Base-by-base conservation (phyloP, 495 filamentous ascomycete species). In the Penicillium subrubescens region DNA sequence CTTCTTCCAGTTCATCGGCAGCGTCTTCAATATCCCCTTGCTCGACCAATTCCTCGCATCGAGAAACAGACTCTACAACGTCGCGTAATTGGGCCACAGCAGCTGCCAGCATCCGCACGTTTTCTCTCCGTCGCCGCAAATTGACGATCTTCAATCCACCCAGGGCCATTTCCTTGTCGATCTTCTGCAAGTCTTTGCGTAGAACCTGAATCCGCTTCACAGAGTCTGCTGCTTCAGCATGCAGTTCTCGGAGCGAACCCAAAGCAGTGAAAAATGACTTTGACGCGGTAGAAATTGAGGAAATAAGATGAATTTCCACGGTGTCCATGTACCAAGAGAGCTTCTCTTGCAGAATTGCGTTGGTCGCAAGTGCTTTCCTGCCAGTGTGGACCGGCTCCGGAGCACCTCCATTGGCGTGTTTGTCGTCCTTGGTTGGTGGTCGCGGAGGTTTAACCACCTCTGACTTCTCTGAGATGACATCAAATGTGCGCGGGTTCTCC, bases 281-380 rank as follows among this genome's bases (percentile, higher is more conserved):
- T 1, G 94, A 97, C 1, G 96, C 95, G 0, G 89, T 93, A 2
- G 94, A 97, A 23, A 99, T 98, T 0, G 93, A 96, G 3, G 91
- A 93, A 61, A 99, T 98, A 10, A 99, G 83, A 73, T 99, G 95
- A 56, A 98, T 92, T 71, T 99, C 95, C 21, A 99, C 91, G 0
- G 96, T 99, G 73, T 99, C 95, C 95, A 99, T 97, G 69, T 99
- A 99, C 95, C 95, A 99, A 2, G 94, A 97, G 4, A 99, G 83
- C 73, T 99, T 99, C 71, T 99, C 95, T 73, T 99, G 95, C n/a
- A 99, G 78, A 51, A 99, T 98, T 1, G 95, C 95, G 78, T 99
- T 99, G 0, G 93, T 97, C 37, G 96, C 94, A 5, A 99, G 82
- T 17, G 91, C 92, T 75, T 97, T 97, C 48, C 95, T 84, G 34